Percentiles rank a stretch among this genome's conserved stretches.
phyloP scores from a whole-genome alignment of 176 grass and related monocot genomes.

The Zoysia japonica region DNA sequence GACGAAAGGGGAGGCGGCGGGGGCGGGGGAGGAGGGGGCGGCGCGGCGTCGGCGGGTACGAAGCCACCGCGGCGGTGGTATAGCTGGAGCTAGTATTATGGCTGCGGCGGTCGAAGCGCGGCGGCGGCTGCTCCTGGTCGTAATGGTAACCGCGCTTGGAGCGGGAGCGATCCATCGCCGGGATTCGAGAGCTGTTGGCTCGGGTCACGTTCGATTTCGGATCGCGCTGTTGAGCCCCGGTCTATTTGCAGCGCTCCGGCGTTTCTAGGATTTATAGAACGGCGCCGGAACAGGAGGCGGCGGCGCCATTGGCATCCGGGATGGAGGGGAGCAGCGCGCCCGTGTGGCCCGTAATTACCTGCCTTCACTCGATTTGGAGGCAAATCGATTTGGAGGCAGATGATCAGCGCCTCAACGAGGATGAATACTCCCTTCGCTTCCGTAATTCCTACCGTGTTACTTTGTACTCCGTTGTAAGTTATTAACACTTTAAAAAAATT shows the following conservation, averaged over 20 bases:
- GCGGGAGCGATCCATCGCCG: constrained; percentile 79
- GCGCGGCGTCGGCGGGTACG: constrained; percentile 34
- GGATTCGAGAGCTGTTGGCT: constrained; percentile 11
- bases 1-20: constrained; percentile 23
- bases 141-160: constrained; percentile 78
- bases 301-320: constrained; percentile 5
- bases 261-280: constrained; percentile 43
- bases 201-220: constrained; percentile 21
- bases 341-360: background rate
- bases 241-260: constrained; percentile 16
- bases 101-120: constrained; percentile 70
- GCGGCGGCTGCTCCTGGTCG: constrained; percentile 73
- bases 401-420: too few relatives aligned
- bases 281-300: background rate
- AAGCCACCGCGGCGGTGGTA: constrained; percentile 56
- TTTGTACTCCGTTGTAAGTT: too few relatives aligned
- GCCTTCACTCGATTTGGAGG: too few relatives aligned
- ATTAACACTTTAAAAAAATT: too few relatives aligned
- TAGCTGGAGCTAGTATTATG: constrained; percentile 50
- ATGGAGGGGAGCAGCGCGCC: background rate
- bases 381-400: too few relatives aligned
- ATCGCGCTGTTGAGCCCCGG: background rate
- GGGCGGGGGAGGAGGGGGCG: constrained; percentile 46
- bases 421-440: too few relatives aligned
- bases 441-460: too few relatives aligned